Evolutionary conservation across 371 early-diverging fungal genomes (phyloP), one percentile per base, ranked within the genome.

Genomic region (Apophysomyces trapeziformis): DNA sequence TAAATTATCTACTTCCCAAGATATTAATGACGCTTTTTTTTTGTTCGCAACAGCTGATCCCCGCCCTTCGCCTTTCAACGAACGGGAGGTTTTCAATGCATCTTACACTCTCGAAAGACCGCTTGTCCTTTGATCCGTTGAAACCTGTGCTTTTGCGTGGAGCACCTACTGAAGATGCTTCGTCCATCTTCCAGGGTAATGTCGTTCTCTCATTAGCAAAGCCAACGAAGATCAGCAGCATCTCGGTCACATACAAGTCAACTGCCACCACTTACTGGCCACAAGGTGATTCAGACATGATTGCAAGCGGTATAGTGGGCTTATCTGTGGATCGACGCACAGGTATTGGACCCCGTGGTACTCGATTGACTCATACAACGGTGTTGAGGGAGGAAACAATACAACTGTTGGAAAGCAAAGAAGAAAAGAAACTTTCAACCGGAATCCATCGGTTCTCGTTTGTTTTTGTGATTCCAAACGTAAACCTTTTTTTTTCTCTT

Each of bases 261-360:
- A 64, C 62, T 26, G 54, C 63, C 5, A 64, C 47, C 13, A 70
- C 73, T 5, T 76, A 70, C 62, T 76, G 74, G 72, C 76, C 76
- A 7, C 73, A 76, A 68, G 76, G 76, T 72, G 57, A 57, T n/a
- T 32, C 26, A 26, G 21, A 21, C 54, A 16, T 50, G 16, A 50
- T 21, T 21, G 21, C 9, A 21, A 26, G 54, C 21, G 16, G 16
- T 26, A 50, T 50, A 50, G 54, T 50, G 54, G 32, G 54, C 54
- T 50, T 50, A 50, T 50, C 21, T 50, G 54, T 50, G 54, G 54
- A 50, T 50, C 54, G 54, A 50, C 54, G 54, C 54, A 50, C 45
- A 76, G 77, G 77, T 18, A 71, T 76, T 57, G 77, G 77, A 35
- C 65, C 69, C 32, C 60, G 73, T 57, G 77, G 69, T n/a, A 73